These are phyloP conservation scores for Escallonia rubra DNA, from an alignment of 129 eudicot genomes.

Conservation along the genomic window DNA sequence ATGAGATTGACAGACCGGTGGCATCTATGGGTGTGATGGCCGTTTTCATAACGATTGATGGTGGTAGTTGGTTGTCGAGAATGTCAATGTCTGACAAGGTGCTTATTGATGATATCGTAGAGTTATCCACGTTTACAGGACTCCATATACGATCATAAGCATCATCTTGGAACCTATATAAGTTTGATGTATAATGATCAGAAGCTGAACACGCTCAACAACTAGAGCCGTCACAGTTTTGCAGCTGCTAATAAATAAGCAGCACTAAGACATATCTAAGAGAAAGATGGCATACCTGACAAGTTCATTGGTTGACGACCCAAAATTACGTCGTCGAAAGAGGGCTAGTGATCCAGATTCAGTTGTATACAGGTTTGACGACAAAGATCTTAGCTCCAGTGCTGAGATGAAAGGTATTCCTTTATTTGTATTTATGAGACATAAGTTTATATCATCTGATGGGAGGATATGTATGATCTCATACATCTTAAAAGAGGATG, in stretches of 20 bases:
- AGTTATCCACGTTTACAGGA: neutral
- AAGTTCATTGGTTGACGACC: neutral
- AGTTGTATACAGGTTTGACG: slow-evolving; percentile 23
- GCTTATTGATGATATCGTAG: neutral
- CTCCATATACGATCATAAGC: slow-evolving; percentile 38
- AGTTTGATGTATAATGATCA: no score
- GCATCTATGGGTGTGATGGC: slow-evolving; percentile 8
- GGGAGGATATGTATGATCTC: slow-evolving; percentile 38
- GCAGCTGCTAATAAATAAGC: no score
- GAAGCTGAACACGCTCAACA: no score
- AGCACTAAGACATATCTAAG: no score
- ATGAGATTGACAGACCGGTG: neutral
- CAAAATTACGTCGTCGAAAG: slow-evolving; percentile 16
- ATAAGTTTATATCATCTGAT: slow-evolving; percentile 36
- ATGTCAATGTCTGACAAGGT: slow-evolving; percentile 5
- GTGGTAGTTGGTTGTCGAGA: slow-evolving; percentile 8
- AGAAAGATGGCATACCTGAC: slow-evolving; percentile 21
- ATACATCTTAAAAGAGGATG: neutral
- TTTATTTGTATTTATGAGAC: slow-evolving; percentile 43
- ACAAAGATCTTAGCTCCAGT: slow-evolving; percentile 37
- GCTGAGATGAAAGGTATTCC: slow-evolving; percentile 50
- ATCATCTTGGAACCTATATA: slow-evolving; percentile 48
- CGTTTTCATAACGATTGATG: slow-evolving; percentile 18
- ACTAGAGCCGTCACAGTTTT: no score
- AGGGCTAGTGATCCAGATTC: slow-evolving; percentile 27